These are phyloP conservation scores for Sporisorium iseilematis-ciliati DNA, from an alignment of 1,284 basidiomycete genomes.

Conservation along the genomic window DNA sequence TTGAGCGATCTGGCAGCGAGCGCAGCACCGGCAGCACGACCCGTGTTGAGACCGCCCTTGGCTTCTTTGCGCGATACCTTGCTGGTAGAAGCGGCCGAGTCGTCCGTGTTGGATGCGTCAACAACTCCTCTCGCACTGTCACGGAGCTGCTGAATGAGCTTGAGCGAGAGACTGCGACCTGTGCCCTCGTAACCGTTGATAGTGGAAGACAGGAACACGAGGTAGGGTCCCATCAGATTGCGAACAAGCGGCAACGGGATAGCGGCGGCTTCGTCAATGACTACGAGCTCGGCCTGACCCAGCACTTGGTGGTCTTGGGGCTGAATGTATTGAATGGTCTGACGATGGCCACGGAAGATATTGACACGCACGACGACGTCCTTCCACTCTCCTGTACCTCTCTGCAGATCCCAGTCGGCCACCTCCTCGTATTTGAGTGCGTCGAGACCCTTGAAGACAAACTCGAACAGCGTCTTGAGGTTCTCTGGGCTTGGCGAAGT, in stretches of 20 bases:
- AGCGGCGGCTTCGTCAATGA: constrained; percentile 98
- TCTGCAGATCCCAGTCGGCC: constrained; percentile 94
- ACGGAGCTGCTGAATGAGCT: constrained; percentile 96
- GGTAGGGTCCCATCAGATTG: constrained; percentile 94
- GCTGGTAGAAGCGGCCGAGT: constrained; percentile 73
- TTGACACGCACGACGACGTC: constrained; percentile 97
- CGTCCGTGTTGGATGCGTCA: constrained; percentile 50
- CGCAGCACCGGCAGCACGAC: constrained; percentile 62
- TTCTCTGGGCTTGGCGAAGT: constrained; percentile 98
- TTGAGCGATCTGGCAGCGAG: constrained; percentile 80
- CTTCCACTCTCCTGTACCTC: constrained; percentile 96
- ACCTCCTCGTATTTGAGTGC: constrained; percentile 96
- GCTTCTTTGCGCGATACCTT: constrained; percentile 72
- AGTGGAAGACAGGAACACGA: constrained; percentile 97
- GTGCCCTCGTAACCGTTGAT: constrained; percentile 99
- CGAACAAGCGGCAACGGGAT: constrained; percentile 95
- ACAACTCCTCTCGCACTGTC: constrained; percentile 74
- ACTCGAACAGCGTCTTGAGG: constrained; percentile 96
- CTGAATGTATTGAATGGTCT: constrained; percentile 80
- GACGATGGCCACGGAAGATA: constrained; percentile 77
- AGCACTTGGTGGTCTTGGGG: constrained; percentile 97
- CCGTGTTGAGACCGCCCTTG: constrained; percentile 48
- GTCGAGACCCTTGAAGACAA: constrained; percentile 97
- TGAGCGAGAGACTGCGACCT: constrained; percentile 94
- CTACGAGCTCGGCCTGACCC: constrained; percentile 95